A percentile compares a stretch with the other conserved stretches of the same genome.
Conservation (phyloP, 140 eudicot genomes). For the Anethum foeniculum region DNA sequence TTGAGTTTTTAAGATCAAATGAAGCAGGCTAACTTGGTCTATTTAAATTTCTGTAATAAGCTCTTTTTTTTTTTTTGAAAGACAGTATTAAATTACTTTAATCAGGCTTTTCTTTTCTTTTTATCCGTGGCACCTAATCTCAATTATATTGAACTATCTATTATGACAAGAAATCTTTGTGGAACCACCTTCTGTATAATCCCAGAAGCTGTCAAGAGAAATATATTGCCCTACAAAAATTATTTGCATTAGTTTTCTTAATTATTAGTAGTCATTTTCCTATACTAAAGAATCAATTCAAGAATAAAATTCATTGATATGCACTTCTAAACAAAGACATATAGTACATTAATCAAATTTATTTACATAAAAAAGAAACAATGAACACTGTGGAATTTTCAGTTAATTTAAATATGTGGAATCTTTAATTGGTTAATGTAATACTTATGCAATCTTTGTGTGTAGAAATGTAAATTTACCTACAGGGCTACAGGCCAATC, state of each 20-base stretch:
- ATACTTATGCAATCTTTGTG: not conserved
- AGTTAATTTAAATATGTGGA: not conserved
- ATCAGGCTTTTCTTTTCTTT: no score
- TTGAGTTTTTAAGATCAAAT: no score
- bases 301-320: no score
- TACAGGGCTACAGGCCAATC: not conserved
- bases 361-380: no score
- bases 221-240: not conserved
- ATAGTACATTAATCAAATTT: no score
- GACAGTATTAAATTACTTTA: no score
- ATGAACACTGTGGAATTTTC: no score
- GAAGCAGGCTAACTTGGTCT: no score
- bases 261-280: not conserved
- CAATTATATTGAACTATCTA: not conserved
- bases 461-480: not conserved
- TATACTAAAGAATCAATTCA: no score
- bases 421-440: no score
- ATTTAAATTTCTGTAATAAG: not conserved
- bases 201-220: not conserved
- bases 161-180: not conserved
- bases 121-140: not conserved
- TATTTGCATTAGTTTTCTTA: not conserved
- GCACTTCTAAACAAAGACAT: no score
- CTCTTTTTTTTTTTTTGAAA: no score
- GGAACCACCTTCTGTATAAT: not conserved